phyloP scores from a whole-genome alignment of 2,329 filamentous ascomycete species.

The Beauveria australis region DNA sequence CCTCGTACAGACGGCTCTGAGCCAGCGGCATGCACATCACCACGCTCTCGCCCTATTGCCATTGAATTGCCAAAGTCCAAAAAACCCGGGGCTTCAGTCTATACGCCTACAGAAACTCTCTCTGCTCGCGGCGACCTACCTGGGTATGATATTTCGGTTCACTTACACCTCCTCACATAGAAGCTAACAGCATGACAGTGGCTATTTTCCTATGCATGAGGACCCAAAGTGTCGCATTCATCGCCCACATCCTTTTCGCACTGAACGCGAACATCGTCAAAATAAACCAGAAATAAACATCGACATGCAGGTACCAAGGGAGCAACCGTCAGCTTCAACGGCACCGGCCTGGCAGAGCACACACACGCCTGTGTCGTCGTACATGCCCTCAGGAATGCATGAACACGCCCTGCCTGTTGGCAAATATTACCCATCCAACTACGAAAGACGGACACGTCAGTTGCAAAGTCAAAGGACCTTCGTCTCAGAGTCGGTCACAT shows the following conservation, averaged over 20 bases:
- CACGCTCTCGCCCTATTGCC: conserved; percentile 40
- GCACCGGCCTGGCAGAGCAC: conserved; percentile 17
- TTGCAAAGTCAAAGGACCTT: conserved; percentile 17
- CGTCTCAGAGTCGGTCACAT: conserved; percentile 21
- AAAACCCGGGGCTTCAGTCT: conserved; percentile 31
- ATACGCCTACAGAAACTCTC: conserved; percentile 40
- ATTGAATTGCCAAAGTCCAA: conserved; percentile 40
- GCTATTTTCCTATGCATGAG: conserved; percentile 54
- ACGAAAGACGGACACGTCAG: conserved; percentile 34
- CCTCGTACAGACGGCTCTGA: conserved; percentile 8
- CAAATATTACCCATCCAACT: conserved; percentile 58
- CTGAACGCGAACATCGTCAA: conserved; percentile 25
- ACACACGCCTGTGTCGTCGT: conserved; percentile 40
- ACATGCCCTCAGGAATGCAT: conserved; percentile 41
- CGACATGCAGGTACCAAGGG: conserved; percentile 2
- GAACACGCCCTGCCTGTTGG: conserved; percentile 44
- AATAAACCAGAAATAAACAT: conserved; percentile 1
- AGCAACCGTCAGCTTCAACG: neutral
- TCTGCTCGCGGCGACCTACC: conserved; percentile 51
- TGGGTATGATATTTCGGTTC: conserved; percentile 38
- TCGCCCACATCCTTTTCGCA: conserved; percentile 44
- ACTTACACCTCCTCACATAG: neutral
- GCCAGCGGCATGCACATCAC: conserved; percentile 16
- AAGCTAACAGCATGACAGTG: conserved; percentile 28
- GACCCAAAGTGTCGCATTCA: conserved; percentile 39